Evolutionary conservation across 2,329 filamentous ascomycete genomes (phyloP).

Genomic region (Talaromyces sp.): DNA sequence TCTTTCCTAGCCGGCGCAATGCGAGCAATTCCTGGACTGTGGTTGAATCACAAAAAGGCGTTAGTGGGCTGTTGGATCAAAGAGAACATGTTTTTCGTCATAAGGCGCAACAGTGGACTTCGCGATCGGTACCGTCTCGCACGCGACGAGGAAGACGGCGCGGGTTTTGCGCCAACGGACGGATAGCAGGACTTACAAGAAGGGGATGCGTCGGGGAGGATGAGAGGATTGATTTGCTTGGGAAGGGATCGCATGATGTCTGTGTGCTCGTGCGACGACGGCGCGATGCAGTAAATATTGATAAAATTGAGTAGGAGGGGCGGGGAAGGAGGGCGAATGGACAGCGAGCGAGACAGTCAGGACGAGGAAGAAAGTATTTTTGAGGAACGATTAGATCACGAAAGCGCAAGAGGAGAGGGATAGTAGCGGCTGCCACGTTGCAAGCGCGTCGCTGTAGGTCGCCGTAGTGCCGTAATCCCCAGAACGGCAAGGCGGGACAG

Average conservation of each 20-base stretch:
- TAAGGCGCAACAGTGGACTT: not conserved
- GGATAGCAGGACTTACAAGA: conserved; percentile 38
- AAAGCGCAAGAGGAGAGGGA: conserved; percentile 7
- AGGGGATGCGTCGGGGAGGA: conserved; percentile 43
- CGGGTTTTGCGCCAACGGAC: conserved; percentile 21
- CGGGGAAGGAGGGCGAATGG: conserved; percentile 18
- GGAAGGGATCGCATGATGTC: conserved; percentile 45
- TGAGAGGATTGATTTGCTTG: conserved; percentile 45
- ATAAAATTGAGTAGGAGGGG: not conserved
- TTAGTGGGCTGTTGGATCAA: conserved; percentile 14
- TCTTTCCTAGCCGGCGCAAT: conserved; percentile 87
- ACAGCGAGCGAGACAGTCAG: conserved; percentile 22
- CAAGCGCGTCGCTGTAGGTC: conserved; percentile 37
- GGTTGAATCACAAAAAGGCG: conserved; percentile 9
- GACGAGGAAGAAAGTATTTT: conserved; percentile 1
- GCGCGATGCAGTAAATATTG: not conserved
- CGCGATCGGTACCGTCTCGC: conserved; percentile 2
- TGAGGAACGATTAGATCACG: conserved; percentile 9
- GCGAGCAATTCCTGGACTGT: conserved; percentile 71
- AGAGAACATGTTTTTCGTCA: not conserved
- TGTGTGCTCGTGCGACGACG: not conserved
- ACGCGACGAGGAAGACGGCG: conserved; percentile 15
- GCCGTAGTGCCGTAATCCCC: conserved; percentile 10
- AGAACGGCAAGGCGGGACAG: conserved; percentile 4
- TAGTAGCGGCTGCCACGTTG: conserved; percentile 43